Evolutionary conservation across 1,139 yeast genomes (phyloP), one percentile per base, ranked within the genome.

Genomic region (Candida sanyaensis): DNA sequence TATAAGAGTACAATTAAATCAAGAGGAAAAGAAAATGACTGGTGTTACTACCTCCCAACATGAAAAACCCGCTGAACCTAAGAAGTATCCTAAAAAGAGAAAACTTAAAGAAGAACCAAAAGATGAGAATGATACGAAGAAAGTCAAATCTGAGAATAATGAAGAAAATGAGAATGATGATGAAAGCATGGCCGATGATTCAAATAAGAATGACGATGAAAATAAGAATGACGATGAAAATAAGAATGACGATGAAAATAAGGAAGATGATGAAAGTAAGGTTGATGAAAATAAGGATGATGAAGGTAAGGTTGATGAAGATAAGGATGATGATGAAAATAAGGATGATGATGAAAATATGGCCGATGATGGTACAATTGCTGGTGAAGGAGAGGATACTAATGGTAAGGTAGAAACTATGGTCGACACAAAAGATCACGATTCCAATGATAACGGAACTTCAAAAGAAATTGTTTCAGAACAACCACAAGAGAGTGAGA

Each of bases 11-110:
- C 71, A 69, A 41, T 58, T 74, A 33, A 64, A 61, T 37, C 67
- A 62, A 34, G 80, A 75, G 52, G 80, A 75, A 50, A 73, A 68
- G 64, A 72, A 70, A 49, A 66, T 74, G 74, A 59, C 66, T 2
- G 80, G 80, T 23, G 60, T 65, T 11, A 59, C 65, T 5, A 51
- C 63, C 26, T 43, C 40, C 5, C 55, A 47, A 17, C 41, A 36
- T n/a, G 55, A 52, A 8, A 54, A 48, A 26, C 50, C 30, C 49
- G 42, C 38, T 43, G 60, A 49, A 46, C 57, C 43, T 2, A 50
- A 48, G 38, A 26, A 44, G 24, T 57, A 48, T 43, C 51, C 51
- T 6, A 72, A 68, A 50, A 74, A 73, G 61, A 59, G 77, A 48
- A 72, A 69, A 50, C 55, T 62, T 11, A 62, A 63, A 52, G 72